Evolutionary conservation across 305 asterid species (phyloP).

Genomic region (Coffea humblotiana): DNA sequence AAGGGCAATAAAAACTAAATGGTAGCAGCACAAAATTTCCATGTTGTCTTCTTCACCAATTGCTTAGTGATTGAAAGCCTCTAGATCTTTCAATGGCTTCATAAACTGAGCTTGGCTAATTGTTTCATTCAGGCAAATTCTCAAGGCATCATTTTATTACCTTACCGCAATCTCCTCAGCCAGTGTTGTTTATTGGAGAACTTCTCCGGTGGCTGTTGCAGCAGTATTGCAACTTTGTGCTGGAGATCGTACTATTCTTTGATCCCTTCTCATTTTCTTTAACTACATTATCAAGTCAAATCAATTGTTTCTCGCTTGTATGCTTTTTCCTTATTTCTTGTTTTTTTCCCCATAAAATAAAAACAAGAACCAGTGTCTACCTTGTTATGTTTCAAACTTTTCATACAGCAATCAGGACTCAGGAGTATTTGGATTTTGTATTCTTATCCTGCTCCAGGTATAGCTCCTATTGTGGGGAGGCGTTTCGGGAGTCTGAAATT

Average conservation of each 20-base stretch:
- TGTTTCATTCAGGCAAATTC: conserved; percentile 68
- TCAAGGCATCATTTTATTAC: conserved; percentile 85
- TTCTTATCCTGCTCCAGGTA: conserved; percentile 41
- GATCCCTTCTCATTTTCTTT: not conserved
- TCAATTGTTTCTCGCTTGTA: not conserved
- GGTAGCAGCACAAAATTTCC: too few species aligned
- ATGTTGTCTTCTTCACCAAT: not conserved
- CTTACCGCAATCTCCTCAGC: conserved; percentile 74
- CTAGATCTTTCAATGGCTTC: conserved; percentile 1
- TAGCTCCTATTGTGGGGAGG: conserved; percentile 88
- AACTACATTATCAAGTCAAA: not conserved
- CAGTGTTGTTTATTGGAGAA: conserved; percentile 81
- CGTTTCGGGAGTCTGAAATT: conserved; percentile 70
- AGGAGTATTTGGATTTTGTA: not conserved
- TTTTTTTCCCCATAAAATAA: not conserved
- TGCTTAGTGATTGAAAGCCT: not conserved
- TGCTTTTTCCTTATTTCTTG: not conserved
- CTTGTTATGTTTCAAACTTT: not conserved
- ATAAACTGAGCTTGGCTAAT: conserved; percentile 10
- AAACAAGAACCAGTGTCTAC: not conserved
- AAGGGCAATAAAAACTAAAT: too few species aligned
- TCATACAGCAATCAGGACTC: not conserved
- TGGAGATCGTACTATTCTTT: conserved; percentile 69
- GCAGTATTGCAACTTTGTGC: conserved; percentile 88
- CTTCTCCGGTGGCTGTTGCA: conserved; percentile 83